Base-by-base conservation (phyloP, 345 rosid genomes). In the Durio zibethinus region DNA sequence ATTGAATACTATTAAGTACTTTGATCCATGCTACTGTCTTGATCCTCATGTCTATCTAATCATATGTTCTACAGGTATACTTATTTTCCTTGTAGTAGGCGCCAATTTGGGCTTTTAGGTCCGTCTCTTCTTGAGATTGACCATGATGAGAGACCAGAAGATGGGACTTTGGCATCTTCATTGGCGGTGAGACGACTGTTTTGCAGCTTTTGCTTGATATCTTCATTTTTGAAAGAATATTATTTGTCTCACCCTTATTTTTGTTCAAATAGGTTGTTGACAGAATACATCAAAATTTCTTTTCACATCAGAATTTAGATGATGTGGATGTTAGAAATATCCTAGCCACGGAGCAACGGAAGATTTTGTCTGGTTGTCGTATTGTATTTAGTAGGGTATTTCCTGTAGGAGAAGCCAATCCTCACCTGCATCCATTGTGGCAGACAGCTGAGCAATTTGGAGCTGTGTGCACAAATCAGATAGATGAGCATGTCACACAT, bases 121-220 rank as follows among this genome's bases (percentile, higher is more conserved):
- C 97, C 97, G 82, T 96, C 99, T 48, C 99, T 96, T 83, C 98
- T 96, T 75, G 99, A 96, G 85, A 90, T 96, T 77, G 98, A 93
- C 88, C 92, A 87, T 75, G 99, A 96, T 67, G 98, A 96, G 86
- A 90, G 96, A 82, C 91, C 98, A 60, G 99, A 96, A 75, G 98
- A 91, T 74, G 99, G 99, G 80, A 96, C 97, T 77, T 83, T 96
- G 88, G 97, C 99, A 60, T 93, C 97, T 77, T 89, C 97, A 29
- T 87, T 96, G 83, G 87, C 88, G 93, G 99, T 96, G 84, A 86
- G 99, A 71, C 73, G 23, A 72, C 69, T 11, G 35, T 76, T 52
- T 54, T n/a, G n/a, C n/a, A n/a, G n/a, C n/a, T n/a, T n/a, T n/a
- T 16, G 70, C 25, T 75, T 79, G 52, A 38, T 38, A 15, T 53